Conservation (phyloP, 495 filamentous ascomycete species). For the Bacidia gigantensis region DNA sequence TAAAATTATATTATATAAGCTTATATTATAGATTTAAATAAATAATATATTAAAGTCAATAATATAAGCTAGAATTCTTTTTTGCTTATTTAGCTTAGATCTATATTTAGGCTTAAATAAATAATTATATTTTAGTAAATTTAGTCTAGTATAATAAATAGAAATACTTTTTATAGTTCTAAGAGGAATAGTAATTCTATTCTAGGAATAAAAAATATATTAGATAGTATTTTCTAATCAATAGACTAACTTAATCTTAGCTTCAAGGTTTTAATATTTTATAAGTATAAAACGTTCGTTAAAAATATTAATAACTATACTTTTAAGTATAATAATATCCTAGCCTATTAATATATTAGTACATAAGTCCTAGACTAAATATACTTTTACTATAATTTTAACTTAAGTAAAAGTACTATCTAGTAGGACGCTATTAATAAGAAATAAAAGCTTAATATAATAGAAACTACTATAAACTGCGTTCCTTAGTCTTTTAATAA, state of each 20-base stretch:
- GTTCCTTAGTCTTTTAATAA: background rate
- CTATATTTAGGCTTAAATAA: background rate
- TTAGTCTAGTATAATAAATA: background rate
- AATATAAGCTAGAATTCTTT: background rate
- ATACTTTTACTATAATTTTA: background rate
- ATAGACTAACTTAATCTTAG: background rate
- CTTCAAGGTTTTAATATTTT: background rate
- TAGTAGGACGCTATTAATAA: background rate
- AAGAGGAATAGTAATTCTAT: background rate
- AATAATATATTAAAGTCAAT: constrained; percentile 5
- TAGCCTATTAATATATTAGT: background rate
- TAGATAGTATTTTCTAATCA: background rate
- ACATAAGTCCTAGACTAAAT: background rate
- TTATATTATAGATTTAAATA: constrained; percentile 7
- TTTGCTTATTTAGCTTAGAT: background rate
- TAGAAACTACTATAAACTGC: background rate
- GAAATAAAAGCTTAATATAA: background rate
- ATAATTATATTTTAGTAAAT: background rate
- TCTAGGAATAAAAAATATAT: background rate
- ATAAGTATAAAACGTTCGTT: background rate
- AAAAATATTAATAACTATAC: background rate
- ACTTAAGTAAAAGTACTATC: background rate
- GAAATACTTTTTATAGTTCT: background rate
- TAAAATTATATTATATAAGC: background rate
- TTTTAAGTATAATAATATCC: background rate